Base-by-base conservation (phyloP, 495 filamentous ascomycete species). In the Rhizodiscina lignyota region DNA sequence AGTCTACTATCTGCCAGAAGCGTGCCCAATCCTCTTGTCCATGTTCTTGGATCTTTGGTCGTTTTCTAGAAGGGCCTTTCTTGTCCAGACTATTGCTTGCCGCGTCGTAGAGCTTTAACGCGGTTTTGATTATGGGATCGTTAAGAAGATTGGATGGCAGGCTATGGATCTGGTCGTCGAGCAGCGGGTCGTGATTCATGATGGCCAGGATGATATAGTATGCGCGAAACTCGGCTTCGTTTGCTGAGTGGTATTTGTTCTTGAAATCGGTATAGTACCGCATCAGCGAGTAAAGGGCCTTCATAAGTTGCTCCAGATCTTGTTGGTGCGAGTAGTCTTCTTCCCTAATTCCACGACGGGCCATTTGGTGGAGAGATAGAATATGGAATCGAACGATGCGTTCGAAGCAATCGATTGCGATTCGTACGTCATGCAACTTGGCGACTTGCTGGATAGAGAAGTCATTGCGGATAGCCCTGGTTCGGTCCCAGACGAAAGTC, bases 401-500 rank as follows among this genome's bases (percentile, higher is more conserved):
- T 54, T 96, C 89, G 26, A 91, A 76, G 48, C 83, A 91, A 24
- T 78, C 74, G 1, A 94, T 72, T 3, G 72, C 70, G 8, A 65
- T 64, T 21, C 68, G 62, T n/a, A 84, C 68, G 40, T 76, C 63
- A 24, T 71, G 63, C 32, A 76, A 66, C 5, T 74, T 69, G 0
- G 73, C 74, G 21, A 84, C 62, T 44, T 81, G 74, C 45, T 94
- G 84, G 34, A 93, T 82, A 1, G 84, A 86, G 45, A 94, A 91
- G 51, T 99, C 91, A 42, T 89, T 87, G 20, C 91, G 73, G 38
- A 99, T 78, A 4, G 81, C 83, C 38, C 91, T 64, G 16, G 87
- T 93, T 16, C 91, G 72, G 53, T 96, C 87, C 83, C 91, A 94
- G 13, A 96, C 68, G 41, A 89, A 96, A 47, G 77, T 77, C 51